These are phyloP conservation scores for Candida ulmi DNA, from an alignment of 805 yeast genomes.

Conservation along the genomic window DNA sequence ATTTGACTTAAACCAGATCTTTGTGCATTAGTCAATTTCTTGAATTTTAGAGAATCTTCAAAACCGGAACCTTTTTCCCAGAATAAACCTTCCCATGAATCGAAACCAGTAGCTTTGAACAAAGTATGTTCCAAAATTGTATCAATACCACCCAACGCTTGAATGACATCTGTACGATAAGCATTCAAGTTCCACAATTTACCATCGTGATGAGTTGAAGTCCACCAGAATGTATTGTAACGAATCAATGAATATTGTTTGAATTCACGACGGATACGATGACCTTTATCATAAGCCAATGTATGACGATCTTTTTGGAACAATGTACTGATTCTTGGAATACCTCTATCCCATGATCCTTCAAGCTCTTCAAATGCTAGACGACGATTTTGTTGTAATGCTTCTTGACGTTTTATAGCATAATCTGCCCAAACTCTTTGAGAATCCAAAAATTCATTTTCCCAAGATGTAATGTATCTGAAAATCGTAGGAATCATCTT, in stretches of 20 bases:
- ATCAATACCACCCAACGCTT: conserved; percentile 95
- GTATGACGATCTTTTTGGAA: conserved; percentile 95
- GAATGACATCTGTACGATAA: conserved; percentile 92
- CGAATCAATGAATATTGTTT: conserved; percentile 66
- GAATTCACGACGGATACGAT: conserved; percentile 75
- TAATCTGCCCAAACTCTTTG: conserved; percentile 98
- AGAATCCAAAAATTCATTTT: conserved; percentile 88
- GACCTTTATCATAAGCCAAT: conserved; percentile 91
- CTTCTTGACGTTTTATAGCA: conserved; percentile 84
- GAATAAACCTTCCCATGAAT: conserved; percentile 96
- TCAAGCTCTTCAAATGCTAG: conserved; percentile 90
- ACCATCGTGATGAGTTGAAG: conserved; percentile 89
- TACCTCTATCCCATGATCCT: conserved; percentile 93
- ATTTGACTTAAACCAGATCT: conserved; percentile 95
- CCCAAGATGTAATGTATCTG: conserved; percentile 94
- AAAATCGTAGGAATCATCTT: conserved; percentile 89
- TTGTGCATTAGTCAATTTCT: conserved; percentile 95
- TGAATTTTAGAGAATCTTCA: conserved; percentile 92
- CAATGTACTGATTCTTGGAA: conserved; percentile 91
- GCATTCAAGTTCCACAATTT: conserved; percentile 90
- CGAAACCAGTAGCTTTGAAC: conserved; percentile 96
- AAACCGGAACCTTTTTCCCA: conserved; percentile 99
- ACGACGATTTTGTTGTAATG: conserved; percentile 77
- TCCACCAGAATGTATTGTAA: conserved; percentile 95
- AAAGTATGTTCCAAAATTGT: conserved; percentile 92